Conservation (phyloP, 257 asterid species). For the Thymus mandschuricus region DNA sequence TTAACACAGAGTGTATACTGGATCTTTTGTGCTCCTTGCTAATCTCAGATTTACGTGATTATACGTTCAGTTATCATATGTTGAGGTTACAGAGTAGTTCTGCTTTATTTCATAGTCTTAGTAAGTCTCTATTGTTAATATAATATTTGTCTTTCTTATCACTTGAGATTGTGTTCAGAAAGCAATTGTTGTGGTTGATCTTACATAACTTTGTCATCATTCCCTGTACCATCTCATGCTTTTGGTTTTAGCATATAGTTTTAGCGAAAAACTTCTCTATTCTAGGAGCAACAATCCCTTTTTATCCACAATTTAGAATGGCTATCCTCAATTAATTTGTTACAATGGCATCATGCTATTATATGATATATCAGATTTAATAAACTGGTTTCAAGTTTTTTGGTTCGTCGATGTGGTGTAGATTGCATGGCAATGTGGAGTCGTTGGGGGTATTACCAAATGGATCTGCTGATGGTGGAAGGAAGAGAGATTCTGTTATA, state of each 20-base stretch:
- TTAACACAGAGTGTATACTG: background rate
- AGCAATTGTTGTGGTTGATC: background rate
- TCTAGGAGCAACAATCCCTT: background rate
- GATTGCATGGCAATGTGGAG: constrained; percentile 98
- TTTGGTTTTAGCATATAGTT: background rate
- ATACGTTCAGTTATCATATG: background rate
- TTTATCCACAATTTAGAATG: background rate
- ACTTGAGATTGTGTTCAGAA: background rate
- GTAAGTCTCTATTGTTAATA: background rate
- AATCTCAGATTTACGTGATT: background rate
- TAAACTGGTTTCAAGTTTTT: constrained; percentile 7
- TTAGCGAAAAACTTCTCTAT: background rate
- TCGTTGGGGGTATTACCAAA: constrained; percentile 71
- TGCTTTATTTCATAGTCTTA: constrained; percentile 12
- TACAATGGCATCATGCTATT: background rate
- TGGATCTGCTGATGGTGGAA: constrained; percentile 78
- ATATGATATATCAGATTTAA: background rate
- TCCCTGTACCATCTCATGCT: background rate
- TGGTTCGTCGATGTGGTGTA: constrained; percentile 37
- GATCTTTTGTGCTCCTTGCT: constrained; percentile 3
- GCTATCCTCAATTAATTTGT: background rate
- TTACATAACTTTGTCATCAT: background rate
- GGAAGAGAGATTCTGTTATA: constrained; percentile 83
- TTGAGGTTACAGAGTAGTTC: background rate
- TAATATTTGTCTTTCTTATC: background rate